Evolutionary conservation across 352 stramenopile species (phyloP).

Genomic region (Globisporangium cylindrosporum): DNA sequence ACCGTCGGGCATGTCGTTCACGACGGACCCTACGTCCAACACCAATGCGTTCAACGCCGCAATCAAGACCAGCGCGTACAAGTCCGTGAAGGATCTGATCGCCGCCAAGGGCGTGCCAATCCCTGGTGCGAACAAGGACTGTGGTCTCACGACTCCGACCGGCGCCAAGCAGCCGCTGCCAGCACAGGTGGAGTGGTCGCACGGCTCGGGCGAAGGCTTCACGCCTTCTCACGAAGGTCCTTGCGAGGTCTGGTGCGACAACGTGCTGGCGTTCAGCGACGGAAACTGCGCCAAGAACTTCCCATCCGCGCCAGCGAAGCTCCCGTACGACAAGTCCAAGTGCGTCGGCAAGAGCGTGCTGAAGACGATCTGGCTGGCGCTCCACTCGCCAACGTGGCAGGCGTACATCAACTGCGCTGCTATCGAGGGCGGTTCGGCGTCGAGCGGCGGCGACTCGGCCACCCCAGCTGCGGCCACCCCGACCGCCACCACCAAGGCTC

Average conservation of each 20-base stretch:
- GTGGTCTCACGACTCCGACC: too few relatives aligned
- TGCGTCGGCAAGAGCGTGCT: conserved; percentile 37
- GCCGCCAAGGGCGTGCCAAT: too few relatives aligned
- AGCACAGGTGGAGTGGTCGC: too few relatives aligned
- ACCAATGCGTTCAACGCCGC: too few relatives aligned
- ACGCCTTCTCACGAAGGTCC: conserved; percentile 4
- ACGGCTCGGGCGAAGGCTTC: too few relatives aligned
- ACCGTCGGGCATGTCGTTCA: too few relatives aligned
- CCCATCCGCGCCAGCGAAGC: conserved; percentile 19
- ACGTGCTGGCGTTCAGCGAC: conserved; percentile 36
- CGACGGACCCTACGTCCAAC: too few relatives aligned
- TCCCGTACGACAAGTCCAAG: conserved; percentile 40
- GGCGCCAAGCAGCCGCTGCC: too few relatives aligned
- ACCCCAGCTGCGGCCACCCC: not conserved
- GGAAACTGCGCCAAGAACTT: conserved; percentile 32
- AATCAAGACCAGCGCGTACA: too few relatives aligned
- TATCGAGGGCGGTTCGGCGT: conserved; percentile 21
- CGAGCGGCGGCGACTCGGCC: conserved; percentile 8
- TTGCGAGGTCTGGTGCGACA: conserved; percentile 54
- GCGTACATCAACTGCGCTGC: conserved; percentile 48
- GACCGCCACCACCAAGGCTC: not conserved
- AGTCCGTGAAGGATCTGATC: too few relatives aligned
- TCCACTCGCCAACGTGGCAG: conserved; percentile 44
- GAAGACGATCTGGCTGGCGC: conserved; percentile 32
- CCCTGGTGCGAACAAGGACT: too few relatives aligned